A percentile compares a stretch with the other conserved stretches of the same genome.
Evolutionary conservation across 495 filamentous ascomycete genomes (phyloP).

Genomic region (Parachaetomium inaequale): DNA sequence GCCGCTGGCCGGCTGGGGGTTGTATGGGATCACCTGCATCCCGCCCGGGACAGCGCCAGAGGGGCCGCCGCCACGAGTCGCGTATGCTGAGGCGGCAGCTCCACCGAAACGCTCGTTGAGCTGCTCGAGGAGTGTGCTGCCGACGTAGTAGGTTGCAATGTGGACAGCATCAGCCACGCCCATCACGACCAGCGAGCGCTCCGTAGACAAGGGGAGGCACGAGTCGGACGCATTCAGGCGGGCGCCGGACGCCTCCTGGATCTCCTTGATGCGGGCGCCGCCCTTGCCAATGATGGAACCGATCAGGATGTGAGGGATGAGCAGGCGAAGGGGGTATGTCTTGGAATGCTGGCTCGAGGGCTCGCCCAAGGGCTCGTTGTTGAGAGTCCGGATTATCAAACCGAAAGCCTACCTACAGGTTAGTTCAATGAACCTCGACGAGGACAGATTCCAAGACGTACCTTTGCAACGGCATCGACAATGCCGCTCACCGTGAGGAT

Average conservation of each 20-base stretch:
- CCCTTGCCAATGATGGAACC: slow-evolving; percentile 98
- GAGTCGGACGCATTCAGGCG: slow-evolving; percentile 95
- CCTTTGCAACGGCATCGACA: slow-evolving; percentile 96
- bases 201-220: slow-evolving; percentile 87
- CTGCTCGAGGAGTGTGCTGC: slow-evolving; percentile 91
- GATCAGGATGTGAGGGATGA: slow-evolving; percentile 95
- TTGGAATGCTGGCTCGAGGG: slow-evolving; percentile 89
- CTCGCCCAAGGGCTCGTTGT: slow-evolving; percentile 86
- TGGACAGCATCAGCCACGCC: slow-evolving; percentile 92
- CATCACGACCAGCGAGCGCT: slow-evolving; percentile 92
- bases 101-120: slow-evolving; percentile 94
- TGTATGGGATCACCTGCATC: slow-evolving; percentile 96
- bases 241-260: slow-evolving; percentile 94
- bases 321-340: slow-evolving; percentile 91
- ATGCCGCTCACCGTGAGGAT: slow-evolving; percentile 94
- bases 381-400: slow-evolving; percentile 93
- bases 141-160: slow-evolving; percentile 97
- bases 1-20: slow-evolving; percentile 85
- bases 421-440: slow-evolving; percentile 1
- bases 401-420: slow-evolving; percentile 76
- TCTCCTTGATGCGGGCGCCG: slow-evolving; percentile 92
- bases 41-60: slow-evolving; percentile 90
- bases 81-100: slow-evolving; percentile 93
- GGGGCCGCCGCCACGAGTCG: slow-evolving; percentile 88
- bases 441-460: slow-evolving; percentile 35